Evolutionary conservation across 1,139 yeast species (phyloP).

Genomic region (Candida sanyaensis): DNA sequence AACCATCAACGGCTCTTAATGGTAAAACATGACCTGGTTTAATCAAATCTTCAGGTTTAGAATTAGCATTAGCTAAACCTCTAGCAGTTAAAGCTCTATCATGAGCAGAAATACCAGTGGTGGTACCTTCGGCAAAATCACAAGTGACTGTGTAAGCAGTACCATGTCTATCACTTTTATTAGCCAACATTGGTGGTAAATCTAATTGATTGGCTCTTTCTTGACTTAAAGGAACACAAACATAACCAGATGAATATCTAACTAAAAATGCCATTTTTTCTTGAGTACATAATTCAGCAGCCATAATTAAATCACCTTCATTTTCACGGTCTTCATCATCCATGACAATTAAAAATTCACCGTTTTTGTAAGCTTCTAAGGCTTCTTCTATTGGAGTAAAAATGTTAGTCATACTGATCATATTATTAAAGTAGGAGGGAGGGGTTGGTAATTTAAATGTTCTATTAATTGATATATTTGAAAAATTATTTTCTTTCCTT

Average conservation of each 20-base stretch:
- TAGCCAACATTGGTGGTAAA: constrained; percentile 74
- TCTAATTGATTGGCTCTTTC: constrained; percentile 78
- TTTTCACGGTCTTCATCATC: constrained; percentile 96
- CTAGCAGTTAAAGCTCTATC: constrained; percentile 87
- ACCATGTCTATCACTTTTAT: constrained; percentile 81
- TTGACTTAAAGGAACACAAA: constrained; percentile 85
- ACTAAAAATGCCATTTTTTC: constrained; percentile 95
- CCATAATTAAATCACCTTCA: constrained; percentile 94
- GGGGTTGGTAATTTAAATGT: background rate
- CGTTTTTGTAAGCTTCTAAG: constrained; percentile 75
- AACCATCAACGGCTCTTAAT: constrained; percentile 85
- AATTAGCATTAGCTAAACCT: constrained; percentile 61
- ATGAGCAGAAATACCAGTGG: constrained; percentile 97
- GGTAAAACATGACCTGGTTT: constrained; percentile 96
- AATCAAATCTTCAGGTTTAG: constrained; percentile 66
- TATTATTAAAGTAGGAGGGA: background rate
- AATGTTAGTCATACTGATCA: constrained; percentile 10
- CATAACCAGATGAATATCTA: constrained; percentile 86
- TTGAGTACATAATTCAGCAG: constrained; percentile 79
- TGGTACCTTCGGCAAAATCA: constrained; percentile 81
- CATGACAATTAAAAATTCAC: constrained; percentile 91
- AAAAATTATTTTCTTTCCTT: background rate
- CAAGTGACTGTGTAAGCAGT: constrained; percentile 96
- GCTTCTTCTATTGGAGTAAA: constrained; percentile 50
- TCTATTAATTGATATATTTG: background rate